These are phyloP conservation scores for Xanthoparmelia taractica DNA, from an alignment of 495 filamentous ascomycete species.

Conservation along the genomic window DNA sequence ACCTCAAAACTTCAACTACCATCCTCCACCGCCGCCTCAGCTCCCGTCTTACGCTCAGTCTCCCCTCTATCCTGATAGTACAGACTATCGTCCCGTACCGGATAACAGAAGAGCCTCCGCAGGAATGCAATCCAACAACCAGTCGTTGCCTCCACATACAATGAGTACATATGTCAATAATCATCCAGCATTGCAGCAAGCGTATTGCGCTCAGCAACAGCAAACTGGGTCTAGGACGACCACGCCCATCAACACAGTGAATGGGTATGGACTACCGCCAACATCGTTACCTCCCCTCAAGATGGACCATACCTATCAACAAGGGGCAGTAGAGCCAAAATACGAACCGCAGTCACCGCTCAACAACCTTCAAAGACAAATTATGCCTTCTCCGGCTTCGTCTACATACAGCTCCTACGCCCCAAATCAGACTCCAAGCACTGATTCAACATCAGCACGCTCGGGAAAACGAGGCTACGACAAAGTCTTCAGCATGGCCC, in stretches of 20 bases:
- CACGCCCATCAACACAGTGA: conserved; percentile 15
- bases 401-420: conserved; percentile 7
- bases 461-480: conserved; percentile 20
- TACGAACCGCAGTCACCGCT: conserved; percentile 18
- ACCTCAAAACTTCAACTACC: conserved; percentile 21
- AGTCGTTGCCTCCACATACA: conserved; percentile 12
- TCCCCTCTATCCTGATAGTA: conserved; percentile 10
- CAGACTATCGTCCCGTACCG: conserved; percentile 12
- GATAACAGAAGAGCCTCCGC: conserved; percentile 11
- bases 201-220: conserved; percentile 16
- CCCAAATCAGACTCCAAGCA: not conserved
- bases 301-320: conserved; percentile 13
- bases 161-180: conserved; percentile 19
- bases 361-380: conserved; percentile 14
- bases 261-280: conserved; percentile 12
- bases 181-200: conserved; percentile 17
- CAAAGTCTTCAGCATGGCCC: conserved; percentile 21
- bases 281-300: conserved; percentile 17
- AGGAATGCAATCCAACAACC: conserved; percentile 10
- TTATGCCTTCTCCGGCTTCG: conserved; percentile 10
- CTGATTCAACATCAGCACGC: conserved; percentile 9
- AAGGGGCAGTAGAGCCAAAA: conserved; percentile 12
- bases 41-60: conserved; percentile 18
- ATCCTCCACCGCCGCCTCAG: conserved; percentile 16
- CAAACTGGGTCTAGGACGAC: conserved; percentile 16